Percentiles rank a stretch among this genome's conserved stretches.
Evolutionary conservation across 192 early-diverging fungal species (phyloP).

Genomic region (Backusella australiensis): DNA sequence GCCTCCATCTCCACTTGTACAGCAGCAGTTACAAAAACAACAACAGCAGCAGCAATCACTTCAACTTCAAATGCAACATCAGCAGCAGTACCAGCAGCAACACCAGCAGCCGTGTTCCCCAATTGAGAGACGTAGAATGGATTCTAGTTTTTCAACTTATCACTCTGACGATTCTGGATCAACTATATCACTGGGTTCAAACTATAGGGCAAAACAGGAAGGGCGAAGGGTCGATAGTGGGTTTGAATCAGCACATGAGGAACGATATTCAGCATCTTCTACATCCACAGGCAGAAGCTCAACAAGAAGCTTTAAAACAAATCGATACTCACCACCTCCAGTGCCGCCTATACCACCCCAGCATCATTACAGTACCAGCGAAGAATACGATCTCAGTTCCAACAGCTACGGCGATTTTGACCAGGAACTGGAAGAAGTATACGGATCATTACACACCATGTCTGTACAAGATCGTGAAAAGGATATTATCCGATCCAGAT

Average conservation of each 20-base stretch:
- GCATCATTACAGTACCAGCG: not conserved
- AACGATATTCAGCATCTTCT: conserved; percentile 24
- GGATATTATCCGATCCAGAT: conserved; percentile 13
- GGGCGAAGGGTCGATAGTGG: conserved; percentile 36
- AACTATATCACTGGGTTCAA: conserved; percentile 16
- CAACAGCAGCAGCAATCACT: not conserved
- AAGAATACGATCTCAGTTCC: not conserved
- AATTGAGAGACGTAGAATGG: conserved; percentile 17
- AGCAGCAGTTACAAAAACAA: not conserved
- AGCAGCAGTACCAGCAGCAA: not conserved
- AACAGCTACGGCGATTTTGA: conserved; percentile 17
- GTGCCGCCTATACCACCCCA: conserved; percentile 32
- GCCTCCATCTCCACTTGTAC: not conserved
- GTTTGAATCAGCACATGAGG: conserved; percentile 36
- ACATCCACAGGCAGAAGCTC: conserved; percentile 21
- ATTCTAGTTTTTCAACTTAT: conserved; percentile 14
- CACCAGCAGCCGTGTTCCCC: not conserved
- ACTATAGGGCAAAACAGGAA: conserved; percentile 8
- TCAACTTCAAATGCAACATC: not conserved
- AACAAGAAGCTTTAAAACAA: conserved; percentile 19
- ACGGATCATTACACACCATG: conserved; percentile 24
- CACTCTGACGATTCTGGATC: conserved; percentile 21
- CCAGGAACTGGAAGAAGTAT: conserved; percentile 20
- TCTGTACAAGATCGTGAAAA: conserved; percentile 16
- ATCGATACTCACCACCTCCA: conserved; percentile 22